Evolutionary conservation across 306 rosid species (phyloP).

Genomic region (Prunus kanzakura): DNA sequence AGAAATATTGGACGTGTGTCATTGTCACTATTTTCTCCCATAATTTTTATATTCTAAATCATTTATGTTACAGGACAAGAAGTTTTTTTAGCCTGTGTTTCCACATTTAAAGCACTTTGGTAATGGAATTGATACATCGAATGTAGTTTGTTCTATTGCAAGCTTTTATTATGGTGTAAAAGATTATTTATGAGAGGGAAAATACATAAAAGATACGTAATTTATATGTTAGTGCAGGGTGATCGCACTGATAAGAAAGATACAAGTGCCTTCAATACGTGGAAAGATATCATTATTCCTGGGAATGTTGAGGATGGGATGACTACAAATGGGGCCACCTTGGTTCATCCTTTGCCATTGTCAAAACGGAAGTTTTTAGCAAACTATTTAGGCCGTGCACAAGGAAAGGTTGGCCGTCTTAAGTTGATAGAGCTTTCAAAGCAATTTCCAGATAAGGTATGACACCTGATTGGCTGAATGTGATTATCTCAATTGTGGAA

Average conservation of each 20-base stretch:
- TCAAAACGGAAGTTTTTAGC: constrained; percentile 80
- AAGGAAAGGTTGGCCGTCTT: constrained; percentile 89
- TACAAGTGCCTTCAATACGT: constrained; percentile 83
- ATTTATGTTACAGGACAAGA: neutral
- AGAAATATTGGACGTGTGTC: neutral
- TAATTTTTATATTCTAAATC: neutral
- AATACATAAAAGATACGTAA: constrained; percentile 10
- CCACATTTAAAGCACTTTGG: neutral
- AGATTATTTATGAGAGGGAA: neutral
- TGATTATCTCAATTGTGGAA: constrained; percentile 5
- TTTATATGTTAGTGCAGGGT: constrained; percentile 58
- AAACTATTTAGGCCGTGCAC: constrained; percentile 94
- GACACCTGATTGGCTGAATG: constrained; percentile 14
- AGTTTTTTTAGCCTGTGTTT: neutral
- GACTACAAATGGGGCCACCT: constrained; percentile 47
- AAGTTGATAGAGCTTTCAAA: constrained; percentile 75
- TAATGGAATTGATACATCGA: neutral
- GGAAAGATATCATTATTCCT: constrained; percentile 98
- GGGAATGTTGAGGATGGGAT: constrained; percentile 82
- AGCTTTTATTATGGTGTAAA: neutral
- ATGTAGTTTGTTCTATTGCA: neutral
- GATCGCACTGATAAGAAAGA: constrained; percentile 95
- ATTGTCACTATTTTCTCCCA: neutral
- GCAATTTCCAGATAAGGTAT: constrained; percentile 81
- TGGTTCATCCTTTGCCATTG: constrained; percentile 72